Evolutionary conservation across 2,329 filamentous ascomycete species (phyloP).

Genomic region (Alternaria sp.): DNA sequence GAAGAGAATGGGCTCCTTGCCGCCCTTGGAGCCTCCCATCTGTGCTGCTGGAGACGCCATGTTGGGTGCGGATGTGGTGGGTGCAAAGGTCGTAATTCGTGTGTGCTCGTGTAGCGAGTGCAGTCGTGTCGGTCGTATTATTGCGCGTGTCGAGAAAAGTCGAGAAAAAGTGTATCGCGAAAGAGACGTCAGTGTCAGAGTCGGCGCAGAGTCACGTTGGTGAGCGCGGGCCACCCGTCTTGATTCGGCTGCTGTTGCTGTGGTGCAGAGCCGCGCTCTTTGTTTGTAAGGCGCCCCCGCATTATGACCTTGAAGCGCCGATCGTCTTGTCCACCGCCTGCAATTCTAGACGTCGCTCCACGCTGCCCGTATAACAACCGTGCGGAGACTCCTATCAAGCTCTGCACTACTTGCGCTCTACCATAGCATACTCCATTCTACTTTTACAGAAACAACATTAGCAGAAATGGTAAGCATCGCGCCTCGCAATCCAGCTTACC

Average conservation of each 20-base stretch:
- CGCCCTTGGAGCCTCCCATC: slow-evolving; percentile 52
- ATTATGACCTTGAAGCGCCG: slow-evolving; percentile 26
- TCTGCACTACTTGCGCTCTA: slow-evolving; percentile 2
- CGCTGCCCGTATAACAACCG: slow-evolving; percentile 7
- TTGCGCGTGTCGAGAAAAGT: background rate
- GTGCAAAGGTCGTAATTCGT: background rate
- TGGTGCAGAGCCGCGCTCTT: slow-evolving; percentile 7
- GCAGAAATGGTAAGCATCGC: slow-evolving; percentile 41
- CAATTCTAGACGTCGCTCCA: slow-evolving; percentile 17
- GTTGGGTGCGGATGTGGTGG: slow-evolving; percentile 3
- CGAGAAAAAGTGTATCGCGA: background rate
- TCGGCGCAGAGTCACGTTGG: slow-evolving; percentile 2
- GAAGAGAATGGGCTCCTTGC: slow-evolving; percentile 83
- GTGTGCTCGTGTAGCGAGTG: background rate
- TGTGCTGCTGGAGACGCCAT: slow-evolving; percentile 50
- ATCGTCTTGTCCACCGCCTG: slow-evolving; percentile 28
- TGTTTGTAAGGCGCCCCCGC: slow-evolving; percentile 30
- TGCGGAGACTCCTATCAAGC: slow-evolving; percentile 9
- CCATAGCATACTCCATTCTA: slow-evolving; percentile 1
- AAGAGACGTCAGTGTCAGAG: background rate
- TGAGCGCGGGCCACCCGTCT: slow-evolving; percentile 14
- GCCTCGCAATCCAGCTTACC: slow-evolving; percentile 1
- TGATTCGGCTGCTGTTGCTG: slow-evolving; percentile 13
- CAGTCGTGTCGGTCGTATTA: background rate
- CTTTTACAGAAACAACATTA: slow-evolving; percentile 1